These are phyloP conservation scores for Phialophora tarda DNA, from an alignment of 2,329 filamentous ascomycete species.

Conservation along the genomic window DNA sequence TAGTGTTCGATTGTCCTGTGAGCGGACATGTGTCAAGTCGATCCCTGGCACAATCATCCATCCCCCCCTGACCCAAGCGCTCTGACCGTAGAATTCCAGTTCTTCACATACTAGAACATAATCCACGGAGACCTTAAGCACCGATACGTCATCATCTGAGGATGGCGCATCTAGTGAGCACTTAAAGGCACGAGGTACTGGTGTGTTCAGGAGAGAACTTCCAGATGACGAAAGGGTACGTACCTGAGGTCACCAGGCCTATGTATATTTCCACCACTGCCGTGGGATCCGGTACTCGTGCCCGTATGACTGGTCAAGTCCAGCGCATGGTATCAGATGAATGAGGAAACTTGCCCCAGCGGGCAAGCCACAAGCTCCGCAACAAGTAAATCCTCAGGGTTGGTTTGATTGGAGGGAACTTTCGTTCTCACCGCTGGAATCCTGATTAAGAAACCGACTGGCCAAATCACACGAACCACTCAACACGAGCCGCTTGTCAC, in stretches of 20 bases:
- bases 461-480: background rate
- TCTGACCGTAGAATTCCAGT: background rate
- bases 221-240: conserved; percentile 2
- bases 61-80: background rate
- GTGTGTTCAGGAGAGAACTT: background rate
- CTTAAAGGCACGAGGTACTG: background rate
- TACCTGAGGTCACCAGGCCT: conserved; percentile 19
- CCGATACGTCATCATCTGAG: conserved; percentile 11
- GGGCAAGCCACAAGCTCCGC: conserved; percentile 3
- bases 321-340: background rate
- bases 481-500: background rate
- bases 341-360: conserved; percentile 18
- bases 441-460: background rate
- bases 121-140: background rate
- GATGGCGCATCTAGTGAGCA: background rate
- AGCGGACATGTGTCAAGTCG: background rate
- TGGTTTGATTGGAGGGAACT: conserved; percentile 12
- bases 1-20: background rate
- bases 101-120: background rate
- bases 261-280: conserved; percentile 17
- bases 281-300: conserved; percentile 14
- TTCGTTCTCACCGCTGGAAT: conserved; percentile 12
- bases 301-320: background rate
- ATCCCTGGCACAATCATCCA: background rate
- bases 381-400: background rate